Evolutionary conservation across 192 early-diverging fungal genomes (phyloP), one percentile per base, ranked within the genome.

Genomic region (Entomortierella beljakovae): DNA sequence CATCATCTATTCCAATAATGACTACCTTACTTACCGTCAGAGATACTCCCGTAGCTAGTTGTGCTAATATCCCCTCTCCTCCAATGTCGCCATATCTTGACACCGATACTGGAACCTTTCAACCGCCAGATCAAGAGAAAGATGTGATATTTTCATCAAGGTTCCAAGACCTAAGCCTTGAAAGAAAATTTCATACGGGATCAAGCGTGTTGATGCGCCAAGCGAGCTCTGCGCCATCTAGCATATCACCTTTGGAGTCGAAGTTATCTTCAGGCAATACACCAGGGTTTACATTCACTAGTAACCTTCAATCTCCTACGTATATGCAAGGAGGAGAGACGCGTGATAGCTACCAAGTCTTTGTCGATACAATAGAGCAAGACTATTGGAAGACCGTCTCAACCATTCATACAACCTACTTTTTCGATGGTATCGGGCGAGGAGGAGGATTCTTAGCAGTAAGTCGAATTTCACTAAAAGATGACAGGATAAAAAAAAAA

Each of bases 381-480:
- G 75, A 79, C 57, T 64, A 64, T 16, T 79, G 75, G 75, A 79
- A 79, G 57, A 79, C 67, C 25, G 67, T 79, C 33, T 79, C 75
- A 3, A 79, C 75, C 31, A 61, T 79, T 15, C 75, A 68, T 8
- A 69, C 75, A 0, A 79, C 75, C 22, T 79, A 79, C 57, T 79
- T 79, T 54, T 79, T 79, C n/a, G 75, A 79, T 48, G 75, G 75
- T n/a, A 79, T 79, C 28, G 75, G 75, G 2, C 75, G 75, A 13
- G 75, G 75, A 9, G 75, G 75, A 48, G 75, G 75, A 28, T 79
- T 79, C 57, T 37, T 79, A 9, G 66, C 75, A 25, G 75, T 79
- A 60, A 54, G 73, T 66, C 3, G 1, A 13, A 9, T 52, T 25
- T 60, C 34, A 11, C 2, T 50, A 57, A 34, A 32, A 29, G 43